A percentile compares a stretch with the other conserved stretches of the same genome.
Evolutionary conservation across 768 basidiomycete species (phyloP).

Genomic region (Gloeopeniophorella convolvens): DNA sequence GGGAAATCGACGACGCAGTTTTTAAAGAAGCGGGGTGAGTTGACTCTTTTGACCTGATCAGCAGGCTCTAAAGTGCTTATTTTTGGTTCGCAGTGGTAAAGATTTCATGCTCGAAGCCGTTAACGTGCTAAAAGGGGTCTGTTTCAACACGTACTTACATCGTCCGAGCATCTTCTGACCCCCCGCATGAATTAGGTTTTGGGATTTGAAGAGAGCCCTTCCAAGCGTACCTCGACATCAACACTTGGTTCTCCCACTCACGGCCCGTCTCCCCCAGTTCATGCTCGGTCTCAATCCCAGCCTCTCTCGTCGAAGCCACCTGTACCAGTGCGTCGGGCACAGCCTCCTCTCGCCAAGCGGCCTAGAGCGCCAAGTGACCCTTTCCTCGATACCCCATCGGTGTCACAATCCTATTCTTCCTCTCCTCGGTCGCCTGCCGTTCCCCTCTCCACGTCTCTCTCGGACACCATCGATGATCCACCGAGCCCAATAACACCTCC

Average conservation of each 20-base stretch:
- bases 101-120: slow-evolving; percentile 93
- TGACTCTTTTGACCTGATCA: slow-evolving; percentile 12
- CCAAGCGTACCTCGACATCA: slow-evolving; percentile 19
- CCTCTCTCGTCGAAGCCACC: slow-evolving; percentile 36
- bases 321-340: slow-evolving; percentile 25
- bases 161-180: slow-evolving; percentile 9
- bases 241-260: slow-evolving; percentile 31
- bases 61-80: slow-evolving; percentile 19
- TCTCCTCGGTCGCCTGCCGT: slow-evolving; percentile 37
- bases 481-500: slow-evolving; percentile 33
- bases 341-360: slow-evolving; percentile 49
- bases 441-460: slow-evolving; percentile 28
- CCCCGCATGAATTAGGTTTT: slow-evolving; percentile 36
- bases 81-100: slow-evolving; percentile 57
- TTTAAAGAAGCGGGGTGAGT: slow-evolving; percentile 92
- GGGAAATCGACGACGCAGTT: slow-evolving; percentile 93
- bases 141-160: slow-evolving; percentile 33
- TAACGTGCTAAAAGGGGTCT: slow-evolving; percentile 82
- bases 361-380: slow-evolving; percentile 73
- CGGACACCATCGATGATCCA: slow-evolving; percentile 36
- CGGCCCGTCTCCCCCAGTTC: slow-evolving; percentile 34
- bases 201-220: slow-evolving; percentile 66
- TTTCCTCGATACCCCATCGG: slow-evolving; percentile 64
- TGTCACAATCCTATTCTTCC: slow-evolving; percentile 50
- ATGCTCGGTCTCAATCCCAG: slow-evolving; percentile 52